Conservation (phyloP, 1,284 basidiomycete species). For the Rhizopogon parksii region DNA sequence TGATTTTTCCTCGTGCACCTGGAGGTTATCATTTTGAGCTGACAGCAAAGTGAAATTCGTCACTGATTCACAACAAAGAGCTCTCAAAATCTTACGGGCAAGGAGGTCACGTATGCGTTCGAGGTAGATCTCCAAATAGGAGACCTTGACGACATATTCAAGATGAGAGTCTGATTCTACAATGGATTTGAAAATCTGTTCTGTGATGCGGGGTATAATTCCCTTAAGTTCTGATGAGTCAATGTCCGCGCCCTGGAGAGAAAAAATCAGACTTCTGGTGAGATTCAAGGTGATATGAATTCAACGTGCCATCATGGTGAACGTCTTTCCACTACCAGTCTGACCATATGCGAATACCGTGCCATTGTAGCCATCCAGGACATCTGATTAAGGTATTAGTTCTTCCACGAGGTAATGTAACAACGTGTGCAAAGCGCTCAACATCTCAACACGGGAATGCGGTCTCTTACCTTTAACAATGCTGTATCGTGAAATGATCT, state of each 20-base stretch:
- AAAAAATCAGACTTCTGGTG: constrained; percentile 11
- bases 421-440: background rate
- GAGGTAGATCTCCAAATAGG: constrained; percentile 99
- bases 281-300: constrained; percentile 7
- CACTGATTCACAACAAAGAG: constrained; percentile 1
- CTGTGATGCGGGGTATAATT: constrained; percentile 97
- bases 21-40: constrained; percentile 98
- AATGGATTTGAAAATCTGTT: constrained; percentile 98
- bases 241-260: constrained; percentile 88
- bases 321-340: constrained; percentile 95
- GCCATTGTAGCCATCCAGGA: constrained; percentile 98
- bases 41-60: constrained; percentile 9
- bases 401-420: constrained; percentile 3
- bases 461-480: constrained; percentile 65
- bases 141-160: constrained; percentile 99
- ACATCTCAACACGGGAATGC: background rate
- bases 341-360: constrained; percentile 99
- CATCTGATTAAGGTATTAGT: constrained; percentile 55
- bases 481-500: constrained; percentile 32
- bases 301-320: constrained; percentile 87
- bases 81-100: constrained; percentile 63
- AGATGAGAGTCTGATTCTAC: constrained; percentile 91
- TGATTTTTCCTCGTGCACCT: constrained; percentile 97
- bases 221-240: constrained; percentile 89
- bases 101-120: constrained; percentile 95